Base-by-base conservation (phyloP, 1,284 basidiomycete genomes). In the Cutaneotrichosporon daszewskae region DNA sequence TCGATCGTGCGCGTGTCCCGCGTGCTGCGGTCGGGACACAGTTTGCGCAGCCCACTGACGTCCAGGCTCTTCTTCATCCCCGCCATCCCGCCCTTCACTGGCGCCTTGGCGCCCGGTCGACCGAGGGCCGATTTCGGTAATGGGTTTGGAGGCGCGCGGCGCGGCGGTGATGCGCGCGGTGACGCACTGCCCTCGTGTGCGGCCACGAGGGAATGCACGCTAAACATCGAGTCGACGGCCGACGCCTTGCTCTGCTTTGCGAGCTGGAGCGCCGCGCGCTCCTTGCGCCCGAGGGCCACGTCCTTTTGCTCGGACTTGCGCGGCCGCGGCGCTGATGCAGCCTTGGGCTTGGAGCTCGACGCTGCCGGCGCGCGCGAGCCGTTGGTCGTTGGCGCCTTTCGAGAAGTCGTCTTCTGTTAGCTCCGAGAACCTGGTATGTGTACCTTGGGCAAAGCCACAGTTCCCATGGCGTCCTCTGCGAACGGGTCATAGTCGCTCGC, bases 1-100 rank as follows among this genome's bases (percentile, higher is more conserved):
- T 66, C 66, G 24, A 62, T 53, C 3, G 58, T 60, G 38, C 66
- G 54, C 18, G 52, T 38, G 48, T 68, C 66, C 36, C 66, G 51
- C 8, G 49, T 54, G 10, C 51, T 49, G 35, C 64, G 47, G 50
- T 66, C 64, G 5, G 62, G 60, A 45, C 62, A 63, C 9, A 66
- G 41, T 27, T 55, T 58, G 18, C 60, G 47, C 43, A 68, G 29
- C 11, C 47, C 53, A 1, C 43, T 49, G 6, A 43, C 52, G 12
- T 51, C 43, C 23, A 48, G 32, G 22, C 42, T 41, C 51, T 49
- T 52, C 27, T 53, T 56, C 32, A 59, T 38, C 27, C 40, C 37
- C 22, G 40, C 29, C 12, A 48, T 32, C 20, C 45, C 35, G 35
- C 39, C 38, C 25, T 33, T 37, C 27, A 17, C 16, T 5, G 26